Evolutionary conservation across 2,329 filamentous ascomycete genomes (phyloP).

Genomic region (Colletotrichum australisinense): DNA sequence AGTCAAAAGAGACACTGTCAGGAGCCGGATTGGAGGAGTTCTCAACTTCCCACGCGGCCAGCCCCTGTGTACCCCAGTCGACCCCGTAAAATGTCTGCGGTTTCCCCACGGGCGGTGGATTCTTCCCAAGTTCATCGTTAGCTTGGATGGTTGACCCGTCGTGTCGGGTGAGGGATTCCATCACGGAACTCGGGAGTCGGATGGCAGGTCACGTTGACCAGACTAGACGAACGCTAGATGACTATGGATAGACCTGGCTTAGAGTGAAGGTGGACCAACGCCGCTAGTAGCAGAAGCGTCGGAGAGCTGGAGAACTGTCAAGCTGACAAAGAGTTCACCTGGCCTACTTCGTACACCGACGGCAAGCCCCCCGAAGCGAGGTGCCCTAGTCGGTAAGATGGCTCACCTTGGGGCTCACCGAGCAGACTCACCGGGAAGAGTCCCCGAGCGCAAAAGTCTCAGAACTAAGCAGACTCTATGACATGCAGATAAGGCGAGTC

Average conservation of each 20-base stretch:
- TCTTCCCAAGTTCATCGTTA: conserved; percentile 20
- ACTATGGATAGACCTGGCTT: too few species aligned
- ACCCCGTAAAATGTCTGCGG: conserved; percentile 1
- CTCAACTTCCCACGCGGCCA: not conserved
- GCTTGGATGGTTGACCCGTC: not conserved
- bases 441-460: conserved; percentile 19
- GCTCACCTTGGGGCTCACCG: not conserved
- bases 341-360: not conserved
- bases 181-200: conserved; percentile 33
- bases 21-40: not conserved
- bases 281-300: not conserved
- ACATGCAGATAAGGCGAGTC: conserved; percentile 11
- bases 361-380: not conserved
- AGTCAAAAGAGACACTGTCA: not conserved
- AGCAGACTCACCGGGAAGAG: not conserved
- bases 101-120: conserved; percentile 31
- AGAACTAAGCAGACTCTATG: conserved; percentile 10
- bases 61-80: conserved; percentile 21
- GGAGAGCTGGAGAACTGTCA: not conserved
- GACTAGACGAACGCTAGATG: conserved; percentile 4
- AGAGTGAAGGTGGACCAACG: not conserved
- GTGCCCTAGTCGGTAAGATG: not conserved
- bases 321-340: not conserved
- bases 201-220: conserved; percentile 7
- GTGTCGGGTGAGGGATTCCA: not conserved